Evolutionary conservation across 2,329 filamentous ascomycete genomes (phyloP).

Genomic region (Neofusicoccum parvum): DNA sequence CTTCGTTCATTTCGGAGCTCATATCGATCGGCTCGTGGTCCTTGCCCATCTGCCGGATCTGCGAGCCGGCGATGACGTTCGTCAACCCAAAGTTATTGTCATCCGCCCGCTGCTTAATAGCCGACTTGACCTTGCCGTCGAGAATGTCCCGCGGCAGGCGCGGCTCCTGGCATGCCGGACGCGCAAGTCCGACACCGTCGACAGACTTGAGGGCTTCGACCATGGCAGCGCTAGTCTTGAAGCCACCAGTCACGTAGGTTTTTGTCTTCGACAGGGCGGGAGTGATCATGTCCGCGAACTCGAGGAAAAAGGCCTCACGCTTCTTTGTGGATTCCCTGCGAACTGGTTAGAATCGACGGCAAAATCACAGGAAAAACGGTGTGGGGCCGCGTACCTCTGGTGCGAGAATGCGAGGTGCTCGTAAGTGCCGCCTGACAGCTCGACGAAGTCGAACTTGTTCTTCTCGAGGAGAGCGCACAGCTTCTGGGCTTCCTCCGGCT

Average conservation of each 20-base stretch:
- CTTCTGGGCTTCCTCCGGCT: constrained; percentile 49
- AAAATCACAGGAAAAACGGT: constrained; percentile 30
- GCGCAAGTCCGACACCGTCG: constrained; percentile 63
- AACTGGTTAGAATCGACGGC: not conserved
- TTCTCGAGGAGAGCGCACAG: constrained; percentile 58
- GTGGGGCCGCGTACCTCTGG: constrained; percentile 22
- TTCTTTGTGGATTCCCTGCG: constrained; percentile 55
- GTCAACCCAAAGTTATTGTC: constrained; percentile 56
- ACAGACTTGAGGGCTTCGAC: constrained; percentile 21
- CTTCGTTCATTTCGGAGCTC: constrained; percentile 49
- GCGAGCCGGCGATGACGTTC: constrained; percentile 50
- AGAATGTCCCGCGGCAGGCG: constrained; percentile 50
- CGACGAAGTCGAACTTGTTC: constrained; percentile 65
- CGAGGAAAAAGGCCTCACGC: constrained; percentile 69
- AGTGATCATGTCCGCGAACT: constrained; percentile 61
- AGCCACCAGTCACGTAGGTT: constrained; percentile 59
- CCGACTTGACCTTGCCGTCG: constrained; percentile 44
- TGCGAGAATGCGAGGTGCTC: constrained; percentile 33
- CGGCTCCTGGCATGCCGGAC: constrained; percentile 56
- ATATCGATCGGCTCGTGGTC: constrained; percentile 58
- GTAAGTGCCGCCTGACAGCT: constrained; percentile 63
- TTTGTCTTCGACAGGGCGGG: constrained; percentile 55
- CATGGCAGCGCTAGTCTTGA: constrained; percentile 36
- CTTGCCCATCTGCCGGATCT: constrained; percentile 57
- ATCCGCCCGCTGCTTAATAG: constrained; percentile 51